A percentile compares a stretch with the other conserved stretches of the same genome.
Evolutionary conservation across 2,329 filamentous ascomycete species (phyloP).

Genomic region (Dichotomopilus funicola): DNA sequence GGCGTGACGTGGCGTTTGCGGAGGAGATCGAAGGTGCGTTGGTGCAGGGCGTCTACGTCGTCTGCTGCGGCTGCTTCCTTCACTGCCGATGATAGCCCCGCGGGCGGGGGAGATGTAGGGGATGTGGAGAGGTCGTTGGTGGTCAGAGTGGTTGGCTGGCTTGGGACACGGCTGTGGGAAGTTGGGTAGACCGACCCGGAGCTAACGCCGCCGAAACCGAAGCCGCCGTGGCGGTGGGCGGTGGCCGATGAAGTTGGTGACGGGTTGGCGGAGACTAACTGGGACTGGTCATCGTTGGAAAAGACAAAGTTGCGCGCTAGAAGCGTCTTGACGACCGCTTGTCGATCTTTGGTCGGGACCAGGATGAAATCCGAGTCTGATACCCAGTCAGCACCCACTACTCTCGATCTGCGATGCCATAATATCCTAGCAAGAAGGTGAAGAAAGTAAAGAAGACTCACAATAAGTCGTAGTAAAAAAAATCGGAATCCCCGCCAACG

Average conservation of each 20-base stretch:
- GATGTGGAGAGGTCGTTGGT: conserved; percentile 4
- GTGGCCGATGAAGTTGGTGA: conserved; percentile 26
- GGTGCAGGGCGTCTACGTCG: conserved; percentile 71
- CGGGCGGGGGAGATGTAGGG: conserved; percentile 55
- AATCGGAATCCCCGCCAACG: conserved; percentile 87
- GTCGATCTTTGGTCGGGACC: conserved; percentile 68
- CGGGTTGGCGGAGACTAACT: conserved; percentile 54
- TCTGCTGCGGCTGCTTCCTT: conserved; percentile 42
- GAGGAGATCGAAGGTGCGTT: conserved; percentile 77
- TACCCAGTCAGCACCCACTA: neutral
- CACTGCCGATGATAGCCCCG: no score
- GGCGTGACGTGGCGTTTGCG: conserved; percentile 69
- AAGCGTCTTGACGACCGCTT: conserved; percentile 69
- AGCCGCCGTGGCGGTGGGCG: neutral
- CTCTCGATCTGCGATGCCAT: no score
- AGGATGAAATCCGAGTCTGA: conserved; percentile 84
- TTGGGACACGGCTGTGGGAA: neutral
- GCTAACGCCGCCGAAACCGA: neutral
- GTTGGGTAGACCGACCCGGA: neutral
- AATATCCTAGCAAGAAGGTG: neutral
- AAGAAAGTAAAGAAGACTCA: neutral
- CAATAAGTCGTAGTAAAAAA: conserved; percentile 98
- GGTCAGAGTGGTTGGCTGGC: neutral
- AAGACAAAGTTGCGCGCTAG: conserved; percentile 79
- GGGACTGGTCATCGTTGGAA: conserved; percentile 49